These are phyloP conservation scores for Tuber melanosporum DNA, from an alignment of 495 filamentous ascomycete species.

Conservation along the genomic window DNA sequence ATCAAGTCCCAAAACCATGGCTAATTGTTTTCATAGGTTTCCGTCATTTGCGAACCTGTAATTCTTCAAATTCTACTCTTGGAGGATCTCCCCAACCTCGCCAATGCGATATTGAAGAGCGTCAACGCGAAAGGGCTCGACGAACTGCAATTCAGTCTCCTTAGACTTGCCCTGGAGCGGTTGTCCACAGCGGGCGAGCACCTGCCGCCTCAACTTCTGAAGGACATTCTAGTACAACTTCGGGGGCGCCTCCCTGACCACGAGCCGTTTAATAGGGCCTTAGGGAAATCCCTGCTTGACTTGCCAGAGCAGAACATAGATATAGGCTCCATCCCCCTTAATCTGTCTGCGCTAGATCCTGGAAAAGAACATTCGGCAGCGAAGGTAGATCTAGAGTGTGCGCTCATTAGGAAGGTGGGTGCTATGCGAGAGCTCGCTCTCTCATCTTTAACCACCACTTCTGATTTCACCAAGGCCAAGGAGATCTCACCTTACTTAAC, in stretches of 20 bases:
- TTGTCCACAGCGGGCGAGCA: constrained; percentile 14
- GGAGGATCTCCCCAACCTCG: background rate
- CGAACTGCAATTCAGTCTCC: constrained; percentile 27
- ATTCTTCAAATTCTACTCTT: background rate
- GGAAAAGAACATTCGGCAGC: background rate
- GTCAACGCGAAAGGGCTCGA: constrained; percentile 6
- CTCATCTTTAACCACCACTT: constrained; percentile 8
- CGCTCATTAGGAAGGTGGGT: constrained; percentile 28
- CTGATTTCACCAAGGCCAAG: background rate
- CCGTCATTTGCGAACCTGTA: background rate
- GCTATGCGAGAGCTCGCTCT: constrained; percentile 19
- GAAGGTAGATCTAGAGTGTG: constrained; percentile 24
- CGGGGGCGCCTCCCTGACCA: background rate
- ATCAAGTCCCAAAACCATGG: background rate
- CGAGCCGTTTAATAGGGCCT: background rate
- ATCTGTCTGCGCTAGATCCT: background rate
- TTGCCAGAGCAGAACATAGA: background rate
- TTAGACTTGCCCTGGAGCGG: constrained; percentile 16
- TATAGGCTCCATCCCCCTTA: background rate
- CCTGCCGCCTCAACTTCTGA: constrained; percentile 7
- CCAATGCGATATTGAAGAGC: background rate
- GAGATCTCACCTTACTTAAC: constrained; percentile 28
- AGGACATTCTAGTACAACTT: background rate
- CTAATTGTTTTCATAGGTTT: background rate
- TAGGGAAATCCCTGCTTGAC: background rate